These are phyloP conservation scores for Trametes elegans DNA, from an alignment of 768 basidiomycete species.

Conservation along the genomic window DNA sequence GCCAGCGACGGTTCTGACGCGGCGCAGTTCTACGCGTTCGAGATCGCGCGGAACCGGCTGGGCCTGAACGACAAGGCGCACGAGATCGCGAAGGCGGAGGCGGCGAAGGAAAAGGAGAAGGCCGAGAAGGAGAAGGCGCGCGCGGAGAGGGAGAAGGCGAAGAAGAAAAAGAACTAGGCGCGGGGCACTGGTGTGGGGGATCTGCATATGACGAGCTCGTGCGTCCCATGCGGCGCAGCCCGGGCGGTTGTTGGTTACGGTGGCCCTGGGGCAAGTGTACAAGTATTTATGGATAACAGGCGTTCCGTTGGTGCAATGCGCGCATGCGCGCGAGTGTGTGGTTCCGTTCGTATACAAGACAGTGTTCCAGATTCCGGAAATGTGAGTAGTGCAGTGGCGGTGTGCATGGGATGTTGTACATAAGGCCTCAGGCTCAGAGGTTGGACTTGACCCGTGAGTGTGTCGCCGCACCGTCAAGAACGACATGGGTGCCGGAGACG, in stretches of 20 bases:
- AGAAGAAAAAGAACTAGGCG: slow-evolving; percentile 32
- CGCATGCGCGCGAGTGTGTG: background rate
- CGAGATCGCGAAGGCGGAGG: slow-evolving; percentile 73
- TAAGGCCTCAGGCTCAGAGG: background rate
- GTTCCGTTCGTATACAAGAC: background rate
- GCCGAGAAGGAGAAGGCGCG: slow-evolving; percentile 52
- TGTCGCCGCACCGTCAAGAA: slow-evolving; percentile 55
- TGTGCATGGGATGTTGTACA: too few species aligned
- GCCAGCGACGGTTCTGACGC: too few species aligned
- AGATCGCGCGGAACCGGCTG: slow-evolving; percentile 90
- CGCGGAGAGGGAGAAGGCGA: slow-evolving; percentile 33
- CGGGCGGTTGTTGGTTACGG: too few species aligned
- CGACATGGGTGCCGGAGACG: slow-evolving; percentile 69
- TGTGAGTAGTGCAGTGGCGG: too few species aligned
- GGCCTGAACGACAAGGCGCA: slow-evolving; percentile 89
- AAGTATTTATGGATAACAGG: background rate
- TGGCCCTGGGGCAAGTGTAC: background rate
- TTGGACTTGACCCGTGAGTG: slow-evolving; percentile 8
- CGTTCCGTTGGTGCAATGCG: background rate
- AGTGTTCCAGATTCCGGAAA: too few species aligned
- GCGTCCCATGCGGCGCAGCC: background rate
- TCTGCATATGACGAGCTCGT: background rate
- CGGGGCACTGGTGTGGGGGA: background rate
- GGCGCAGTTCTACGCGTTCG: slow-evolving; percentile 85
- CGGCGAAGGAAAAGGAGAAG: slow-evolving; percentile 50